These are phyloP conservation scores for Naegleria gruberi DNA, from an alignment of 208 protist genomes.

Conservation along the genomic window DNA sequence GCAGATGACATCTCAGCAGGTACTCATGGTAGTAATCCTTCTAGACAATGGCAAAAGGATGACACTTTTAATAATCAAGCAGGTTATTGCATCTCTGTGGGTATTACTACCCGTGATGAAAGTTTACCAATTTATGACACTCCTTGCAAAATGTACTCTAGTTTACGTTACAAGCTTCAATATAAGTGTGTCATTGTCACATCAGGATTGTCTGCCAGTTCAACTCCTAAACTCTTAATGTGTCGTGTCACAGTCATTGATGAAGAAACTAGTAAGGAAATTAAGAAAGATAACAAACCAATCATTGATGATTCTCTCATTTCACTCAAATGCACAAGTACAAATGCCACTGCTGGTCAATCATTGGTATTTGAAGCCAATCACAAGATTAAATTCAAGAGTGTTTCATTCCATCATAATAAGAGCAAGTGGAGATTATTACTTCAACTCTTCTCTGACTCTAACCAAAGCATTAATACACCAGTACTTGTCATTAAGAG, in stretches of 20 bases:
- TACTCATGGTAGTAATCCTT: not conserved
- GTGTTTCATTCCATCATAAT: not conserved
- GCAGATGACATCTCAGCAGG: too few relatives aligned
- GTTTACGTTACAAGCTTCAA: not conserved
- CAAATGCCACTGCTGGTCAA: too few relatives aligned
- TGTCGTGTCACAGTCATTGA: not conserved
- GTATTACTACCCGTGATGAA: not conserved
- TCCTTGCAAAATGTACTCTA: not conserved
- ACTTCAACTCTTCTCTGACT: not conserved
- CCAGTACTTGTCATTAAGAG: not conserved
- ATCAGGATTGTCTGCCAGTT: not conserved
- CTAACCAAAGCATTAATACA: not conserved
- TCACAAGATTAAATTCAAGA: not conserved
- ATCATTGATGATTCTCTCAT: not conserved
- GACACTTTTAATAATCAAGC: not conserved
- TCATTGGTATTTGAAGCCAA: not conserved
- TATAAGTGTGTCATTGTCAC: not conserved
- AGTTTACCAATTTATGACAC: not conserved
- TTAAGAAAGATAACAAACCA: not conserved
- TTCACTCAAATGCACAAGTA: not conserved
- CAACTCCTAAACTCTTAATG: not conserved
- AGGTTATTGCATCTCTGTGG: not conserved
- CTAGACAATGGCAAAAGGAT: not conserved
- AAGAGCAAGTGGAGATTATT: not conserved
- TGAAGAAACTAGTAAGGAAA: not conserved